These are phyloP conservation scores for Microcyclosporella mali DNA, from an alignment of 2,329 filamentous ascomycete genomes.

Conservation along the genomic window DNA sequence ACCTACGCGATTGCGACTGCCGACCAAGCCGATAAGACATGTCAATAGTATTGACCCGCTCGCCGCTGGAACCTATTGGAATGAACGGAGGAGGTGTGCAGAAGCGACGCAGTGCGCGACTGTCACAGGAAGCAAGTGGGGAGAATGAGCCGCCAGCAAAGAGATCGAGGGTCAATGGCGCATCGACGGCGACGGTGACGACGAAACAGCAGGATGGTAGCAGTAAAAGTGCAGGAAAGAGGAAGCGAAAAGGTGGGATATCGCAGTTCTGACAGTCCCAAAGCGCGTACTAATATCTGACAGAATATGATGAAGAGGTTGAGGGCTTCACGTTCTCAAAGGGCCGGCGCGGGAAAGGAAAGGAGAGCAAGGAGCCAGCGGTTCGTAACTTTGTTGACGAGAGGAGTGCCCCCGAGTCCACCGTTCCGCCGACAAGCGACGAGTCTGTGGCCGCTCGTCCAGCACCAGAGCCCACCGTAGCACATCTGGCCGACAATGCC, in stretches of 20 bases:
- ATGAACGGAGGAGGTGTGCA: constrained; percentile 44
- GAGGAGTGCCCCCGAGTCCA: constrained; percentile 16
- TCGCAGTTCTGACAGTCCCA: not conserved
- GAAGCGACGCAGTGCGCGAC: constrained; percentile 43
- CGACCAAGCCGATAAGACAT: constrained; percentile 19
- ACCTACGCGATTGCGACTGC: constrained; percentile 2
- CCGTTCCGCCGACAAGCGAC: constrained; percentile 2
- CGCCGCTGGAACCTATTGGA: constrained; percentile 41
- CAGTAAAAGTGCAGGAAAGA: constrained; percentile 30
- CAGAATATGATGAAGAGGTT: constrained; percentile 39
- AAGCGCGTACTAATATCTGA: constrained; percentile 1
- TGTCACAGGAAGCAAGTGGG: constrained; percentile 36
- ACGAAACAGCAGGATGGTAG: constrained; percentile 30
- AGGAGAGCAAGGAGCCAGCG: constrained; percentile 29
- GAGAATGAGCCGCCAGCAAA: constrained; percentile 42
- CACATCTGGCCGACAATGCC: constrained; percentile 14
- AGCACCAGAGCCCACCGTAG: constrained; percentile 10
- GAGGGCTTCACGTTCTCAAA: constrained; percentile 46
- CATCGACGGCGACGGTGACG: constrained; percentile 30
- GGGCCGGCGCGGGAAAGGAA: constrained; percentile 29
- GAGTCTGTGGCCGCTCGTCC: constrained; percentile 9
- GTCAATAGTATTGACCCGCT: constrained; percentile 35
- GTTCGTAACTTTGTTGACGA: constrained; percentile 14
- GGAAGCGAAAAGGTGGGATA: constrained; percentile 30
- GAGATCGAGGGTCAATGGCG: constrained; percentile 35